Evolutionary conservation across 176 grass and related monocot species (phyloP).

Genomic region (Hsuehochloa calcarea): DNA sequence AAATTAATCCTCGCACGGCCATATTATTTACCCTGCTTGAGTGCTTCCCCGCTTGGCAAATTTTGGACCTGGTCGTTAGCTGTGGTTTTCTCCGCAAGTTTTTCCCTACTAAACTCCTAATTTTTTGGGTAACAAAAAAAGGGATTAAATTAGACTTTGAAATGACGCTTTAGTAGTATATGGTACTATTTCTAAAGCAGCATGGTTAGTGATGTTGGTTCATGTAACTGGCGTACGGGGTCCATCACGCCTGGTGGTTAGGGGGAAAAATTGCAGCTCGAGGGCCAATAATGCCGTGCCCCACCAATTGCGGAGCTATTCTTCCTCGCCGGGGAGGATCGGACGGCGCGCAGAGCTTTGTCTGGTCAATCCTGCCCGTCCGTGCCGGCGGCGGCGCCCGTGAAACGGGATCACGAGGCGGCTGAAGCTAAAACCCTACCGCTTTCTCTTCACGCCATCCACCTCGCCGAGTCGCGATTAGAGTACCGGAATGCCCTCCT

Average conservation of each 20-base stretch:
- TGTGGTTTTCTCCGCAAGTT: conserved; percentile 24
- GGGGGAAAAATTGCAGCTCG: neutral
- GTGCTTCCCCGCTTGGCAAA: neutral
- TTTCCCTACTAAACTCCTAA: conserved; percentile 14
- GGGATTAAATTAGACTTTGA: neutral
- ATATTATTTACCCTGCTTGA: neutral
- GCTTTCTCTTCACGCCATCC: neutral
- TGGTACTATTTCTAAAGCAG: conserved; percentile 6
- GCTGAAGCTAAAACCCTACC: conserved; percentile 31
- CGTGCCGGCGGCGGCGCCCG: conserved; percentile 29
- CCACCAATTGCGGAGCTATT: neutral
- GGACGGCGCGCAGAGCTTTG: neutral
- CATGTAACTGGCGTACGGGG: neutral
- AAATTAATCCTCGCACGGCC: conserved; percentile 13
- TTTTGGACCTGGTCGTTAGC: conserved; percentile 49
- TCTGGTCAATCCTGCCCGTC: conserved; percentile 26
- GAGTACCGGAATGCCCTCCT: neutral
- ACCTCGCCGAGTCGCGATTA: neutral
- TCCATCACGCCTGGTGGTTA: conserved; percentile 1
- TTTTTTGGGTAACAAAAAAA: conserved; percentile 13
- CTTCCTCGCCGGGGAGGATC: neutral
- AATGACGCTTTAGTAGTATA: conserved; percentile 18
- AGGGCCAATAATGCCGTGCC: conserved; percentile 30
- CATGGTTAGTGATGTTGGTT: neutral
- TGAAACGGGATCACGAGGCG: conserved; percentile 6